Evolutionary conservation across 1,284 basidiomycete genomes (phyloP).

Genomic region (Leccinum pachyderme): DNA sequence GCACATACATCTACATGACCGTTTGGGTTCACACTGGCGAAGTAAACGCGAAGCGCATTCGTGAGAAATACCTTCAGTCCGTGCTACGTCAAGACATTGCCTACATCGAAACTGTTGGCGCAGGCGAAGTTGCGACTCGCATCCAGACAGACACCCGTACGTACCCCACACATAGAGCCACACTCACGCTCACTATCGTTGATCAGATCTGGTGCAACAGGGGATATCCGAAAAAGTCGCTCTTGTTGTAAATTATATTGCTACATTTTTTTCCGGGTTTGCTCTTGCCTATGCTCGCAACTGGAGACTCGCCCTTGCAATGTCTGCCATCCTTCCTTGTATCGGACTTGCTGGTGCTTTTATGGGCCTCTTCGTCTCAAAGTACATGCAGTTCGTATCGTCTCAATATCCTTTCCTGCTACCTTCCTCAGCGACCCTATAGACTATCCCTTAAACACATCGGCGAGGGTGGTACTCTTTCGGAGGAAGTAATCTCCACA

Average conservation of each 20-base stretch:
- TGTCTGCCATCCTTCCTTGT: constrained; percentile 87
- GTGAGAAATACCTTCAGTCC: constrained; percentile 73
- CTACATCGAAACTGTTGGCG: constrained; percentile 91
- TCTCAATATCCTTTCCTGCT: neutral
- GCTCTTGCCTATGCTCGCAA: constrained; percentile 66
- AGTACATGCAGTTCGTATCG: constrained; percentile 63
- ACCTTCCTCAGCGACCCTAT: neutral
- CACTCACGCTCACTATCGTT: neutral
- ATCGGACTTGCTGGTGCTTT: constrained; percentile 75
- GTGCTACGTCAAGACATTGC: constrained; percentile 85
- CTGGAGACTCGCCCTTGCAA: constrained; percentile 86
- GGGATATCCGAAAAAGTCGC: constrained; percentile 88
- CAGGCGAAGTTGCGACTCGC: constrained; percentile 80
- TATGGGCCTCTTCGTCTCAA: constrained; percentile 78
- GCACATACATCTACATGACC: constrained; percentile 78
- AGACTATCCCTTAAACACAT: constrained; percentile 71
- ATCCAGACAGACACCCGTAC: constrained; percentile 38
- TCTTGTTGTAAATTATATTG: constrained; percentile 58
- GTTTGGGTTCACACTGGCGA: constrained; percentile 91
- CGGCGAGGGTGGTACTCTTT: constrained; percentile 81
- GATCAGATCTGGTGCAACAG: constrained; percentile 77
- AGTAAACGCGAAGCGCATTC: constrained; percentile 80
- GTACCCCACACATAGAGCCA: neutral
- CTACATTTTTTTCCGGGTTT: constrained; percentile 79
- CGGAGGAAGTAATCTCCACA: constrained; percentile 95